These are phyloP conservation scores for Epichloe hybrida DNA, from an alignment of 2,329 filamentous ascomycete genomes.

Conservation along the genomic window DNA sequence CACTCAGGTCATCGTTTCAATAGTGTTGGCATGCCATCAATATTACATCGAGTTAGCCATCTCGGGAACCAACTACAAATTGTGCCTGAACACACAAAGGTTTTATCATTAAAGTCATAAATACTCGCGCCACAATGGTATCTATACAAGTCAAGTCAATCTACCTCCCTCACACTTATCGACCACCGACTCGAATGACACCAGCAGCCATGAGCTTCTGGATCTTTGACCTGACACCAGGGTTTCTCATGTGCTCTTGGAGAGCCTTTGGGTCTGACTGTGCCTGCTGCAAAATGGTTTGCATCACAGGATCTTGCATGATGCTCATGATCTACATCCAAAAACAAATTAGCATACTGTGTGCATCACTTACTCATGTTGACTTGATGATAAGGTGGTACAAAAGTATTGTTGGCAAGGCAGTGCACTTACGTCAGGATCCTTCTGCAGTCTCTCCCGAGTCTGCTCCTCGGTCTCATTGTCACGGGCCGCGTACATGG, in stretches of 20 bases:
- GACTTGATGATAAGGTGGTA: not conserved
- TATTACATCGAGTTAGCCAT: not conserved
- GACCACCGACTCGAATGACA: slow-evolving; percentile 63
- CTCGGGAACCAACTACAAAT: not conserved
- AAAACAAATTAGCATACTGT: not conserved
- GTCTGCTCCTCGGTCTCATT: slow-evolving; percentile 96
- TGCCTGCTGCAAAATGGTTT: slow-evolving; percentile 91
- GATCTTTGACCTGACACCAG: slow-evolving; percentile 71
- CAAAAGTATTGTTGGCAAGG: not conserved
- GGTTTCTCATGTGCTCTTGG: slow-evolving; percentile 95
- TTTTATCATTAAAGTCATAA: slow-evolving; percentile 4
- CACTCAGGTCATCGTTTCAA: too few relatives aligned
- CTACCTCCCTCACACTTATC: slow-evolving; percentile 13
- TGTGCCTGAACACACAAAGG: fast-evolving
- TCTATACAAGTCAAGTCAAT: slow-evolving; percentile 4
- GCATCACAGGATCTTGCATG: slow-evolving; percentile 94
- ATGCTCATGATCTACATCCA: slow-evolving; percentile 63
- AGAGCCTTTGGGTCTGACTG: slow-evolving; percentile 86
- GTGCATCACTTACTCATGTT: not conserved
- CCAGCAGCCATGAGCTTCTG: slow-evolving; percentile 90
- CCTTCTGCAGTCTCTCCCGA: slow-evolving; percentile 74
- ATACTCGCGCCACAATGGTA: slow-evolving; percentile 4
- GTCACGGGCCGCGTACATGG: slow-evolving; percentile 81
- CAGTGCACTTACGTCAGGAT: slow-evolving; percentile 61
- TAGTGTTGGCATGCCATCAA: not conserved